Evolutionary conservation across 768 basidiomycete genomes (phyloP), one percentile per base, ranked within the genome.

Genomic region (Termitomyces sp.): DNA sequence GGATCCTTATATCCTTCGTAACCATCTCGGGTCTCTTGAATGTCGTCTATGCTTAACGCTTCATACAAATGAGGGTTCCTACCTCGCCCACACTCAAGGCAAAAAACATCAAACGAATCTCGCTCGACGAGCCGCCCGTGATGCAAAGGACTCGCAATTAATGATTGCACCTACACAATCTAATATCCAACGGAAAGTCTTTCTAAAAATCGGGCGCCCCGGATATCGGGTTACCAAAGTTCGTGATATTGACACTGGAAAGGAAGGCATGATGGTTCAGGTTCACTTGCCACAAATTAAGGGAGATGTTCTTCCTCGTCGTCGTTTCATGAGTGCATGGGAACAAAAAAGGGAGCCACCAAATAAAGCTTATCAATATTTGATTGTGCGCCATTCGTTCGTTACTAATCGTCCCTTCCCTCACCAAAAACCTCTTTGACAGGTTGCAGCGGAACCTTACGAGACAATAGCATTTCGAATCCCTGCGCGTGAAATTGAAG

Each of bases 91-190:
- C 67, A 99, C 97, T 0, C 97, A 98, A 77, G 97, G 97, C 23
- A 99, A 98, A 79, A 99, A 98, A 71, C 97, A 98, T 71, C 97
- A 98, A 72, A 98, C 95, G 4, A 98, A 98, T 71, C 86, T 99
- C 54, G 97, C 97, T 14, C 85, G 97, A 43, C 89, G 97, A 64
- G 97, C 97, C 0, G 96, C 96, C n/a, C 86, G 88, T 63, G 97
- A 98, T 79, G 91, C 93, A 50, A 97, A 98, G 70, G 97, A 98
- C 69, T 86, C 89, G 0, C 87, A 91, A 69, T 74, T 96, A 64
- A 94, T 92, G 83, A 88, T 96, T 62, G 89, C 92, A 7, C 92
- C 91, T 8, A 75, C 88, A 1, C 89, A 89, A 73, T 85, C 82
- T 66, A 85, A 76, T 56, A 81, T 98, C 20, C 91, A 91, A 68